These are phyloP conservation scores for Neurospora sp. DNA, from an alignment of 495 filamentous ascomycete genomes.

Conservation along the genomic window DNA sequence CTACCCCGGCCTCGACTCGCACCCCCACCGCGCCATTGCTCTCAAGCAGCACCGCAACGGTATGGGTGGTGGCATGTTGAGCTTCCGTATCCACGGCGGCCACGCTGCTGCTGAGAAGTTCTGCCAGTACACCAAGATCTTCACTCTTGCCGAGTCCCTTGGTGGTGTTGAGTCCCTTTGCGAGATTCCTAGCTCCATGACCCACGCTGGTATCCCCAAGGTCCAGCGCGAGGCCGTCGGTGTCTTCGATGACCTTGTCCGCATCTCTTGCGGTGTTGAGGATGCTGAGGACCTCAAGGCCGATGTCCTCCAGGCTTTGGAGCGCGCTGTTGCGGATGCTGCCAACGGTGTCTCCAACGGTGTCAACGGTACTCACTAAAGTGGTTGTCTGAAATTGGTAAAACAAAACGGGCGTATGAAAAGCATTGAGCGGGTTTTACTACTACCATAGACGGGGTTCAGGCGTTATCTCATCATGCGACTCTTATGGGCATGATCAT, in stretches of 20 bases:
- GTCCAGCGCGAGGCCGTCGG: slow-evolving; percentile 84
- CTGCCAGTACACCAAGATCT: slow-evolving; percentile 81
- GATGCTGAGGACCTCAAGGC: slow-evolving; percentile 73
- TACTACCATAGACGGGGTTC: not conserved
- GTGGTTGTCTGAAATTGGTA: not conserved
- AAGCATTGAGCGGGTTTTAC: not conserved
- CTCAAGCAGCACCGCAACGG: slow-evolving; percentile 85
- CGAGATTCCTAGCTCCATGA: slow-evolving; percentile 86
- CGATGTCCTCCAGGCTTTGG: slow-evolving; percentile 80
- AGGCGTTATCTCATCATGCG: not conserved
- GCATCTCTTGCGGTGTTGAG: slow-evolving; percentile 89
- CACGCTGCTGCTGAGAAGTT: slow-evolving; percentile 78
- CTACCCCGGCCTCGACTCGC: slow-evolving; percentile 84
- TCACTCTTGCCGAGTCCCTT: slow-evolving; percentile 86
- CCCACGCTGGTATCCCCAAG: slow-evolving; percentile 86
- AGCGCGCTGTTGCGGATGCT: slow-evolving; percentile 53
- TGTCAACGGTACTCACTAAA: slow-evolving; percentile 5
- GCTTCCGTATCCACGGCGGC: slow-evolving; percentile 91
- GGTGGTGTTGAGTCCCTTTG: slow-evolving; percentile 89
- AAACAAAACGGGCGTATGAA: not conserved
- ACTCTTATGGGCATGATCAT: not conserved
- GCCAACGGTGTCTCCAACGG: slow-evolving; percentile 16
- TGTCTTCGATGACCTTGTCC: slow-evolving; percentile 94
- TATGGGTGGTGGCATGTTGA: slow-evolving; percentile 95
- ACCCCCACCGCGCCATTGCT: slow-evolving; percentile 77